phyloP scores from a whole-genome alignment of 116 monocot species.

The Cymodocea nodosa region DNA sequence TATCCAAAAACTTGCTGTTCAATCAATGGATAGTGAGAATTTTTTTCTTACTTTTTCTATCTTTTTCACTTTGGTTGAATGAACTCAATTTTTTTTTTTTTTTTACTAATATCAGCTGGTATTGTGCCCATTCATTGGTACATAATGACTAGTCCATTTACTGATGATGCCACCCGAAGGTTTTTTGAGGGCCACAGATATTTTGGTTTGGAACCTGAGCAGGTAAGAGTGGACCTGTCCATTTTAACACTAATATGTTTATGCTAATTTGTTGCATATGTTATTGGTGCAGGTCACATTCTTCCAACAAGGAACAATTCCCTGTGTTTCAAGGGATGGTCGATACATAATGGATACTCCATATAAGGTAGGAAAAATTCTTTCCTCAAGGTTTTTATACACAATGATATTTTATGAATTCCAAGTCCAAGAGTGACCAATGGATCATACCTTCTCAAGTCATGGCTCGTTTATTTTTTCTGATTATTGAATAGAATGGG shows the following conservation, averaged over 20 bases:
- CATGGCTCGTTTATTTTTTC: neutral
- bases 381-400: neutral
- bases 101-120: slow-evolving; percentile 20
- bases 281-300: slow-evolving; percentile 59
- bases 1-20: slow-evolving; percentile 85
- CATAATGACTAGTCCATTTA: slow-evolving; percentile 99
- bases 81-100: neutral
- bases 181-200: slow-evolving; percentile 87
- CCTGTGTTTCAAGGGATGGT: slow-evolving; percentile 86
- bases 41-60: neutral
- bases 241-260: neutral
- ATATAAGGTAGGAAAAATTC: slow-evolving; percentile 41
- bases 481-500: neutral
- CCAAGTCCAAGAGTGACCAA: too few species aligned
- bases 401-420: neutral
- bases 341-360: slow-evolving; percentile 92
- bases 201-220: slow-evolving; percentile 89
- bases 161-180: slow-evolving; percentile 74
- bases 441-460: too few species aligned
- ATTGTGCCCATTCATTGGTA: slow-evolving; percentile 78
- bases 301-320: slow-evolving; percentile 98
- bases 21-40: slow-evolving; percentile 59
- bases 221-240: slow-evolving; percentile 31
- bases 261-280: slow-evolving; percentile 10
- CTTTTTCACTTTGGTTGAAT: slow-evolving; percentile 3